Evolutionary conservation across 1,284 basidiomycete genomes (phyloP).

Genomic region (Sporisorium scitamineum): DNA sequence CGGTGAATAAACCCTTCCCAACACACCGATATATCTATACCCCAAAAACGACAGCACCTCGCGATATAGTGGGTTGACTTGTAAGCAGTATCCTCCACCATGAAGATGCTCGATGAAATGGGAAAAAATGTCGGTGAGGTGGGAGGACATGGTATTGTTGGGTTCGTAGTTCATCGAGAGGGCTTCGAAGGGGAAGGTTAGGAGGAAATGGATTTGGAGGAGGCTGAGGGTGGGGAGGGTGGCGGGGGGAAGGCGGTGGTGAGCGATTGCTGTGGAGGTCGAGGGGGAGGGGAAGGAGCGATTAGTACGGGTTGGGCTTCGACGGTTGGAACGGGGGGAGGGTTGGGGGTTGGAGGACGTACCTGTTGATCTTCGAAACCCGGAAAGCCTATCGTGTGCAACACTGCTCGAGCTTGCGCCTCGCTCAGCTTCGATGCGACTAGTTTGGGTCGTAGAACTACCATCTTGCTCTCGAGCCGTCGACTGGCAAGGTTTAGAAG

Average conservation of each 20-base stretch:
- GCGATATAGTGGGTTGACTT: conserved; percentile 36
- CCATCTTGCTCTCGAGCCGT: conserved; percentile 12
- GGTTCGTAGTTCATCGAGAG: conserved; percentile 50
- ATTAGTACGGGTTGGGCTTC: background rate
- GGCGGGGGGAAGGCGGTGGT: conserved; percentile 11
- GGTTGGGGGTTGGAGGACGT: background rate
- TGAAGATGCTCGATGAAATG: conserved; percentile 15
- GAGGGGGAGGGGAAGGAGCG: background rate
- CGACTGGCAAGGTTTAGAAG: background rate
- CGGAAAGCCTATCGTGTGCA: conserved; percentile 27
- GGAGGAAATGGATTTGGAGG: conserved; percentile 40
- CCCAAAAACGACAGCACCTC: conserved; percentile 29
- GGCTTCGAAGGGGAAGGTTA: conserved; percentile 48
- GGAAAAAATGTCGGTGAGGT: conserved; percentile 15
- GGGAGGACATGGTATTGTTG: background rate
- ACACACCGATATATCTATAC: conserved; percentile 22
- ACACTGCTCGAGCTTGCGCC: conserved; percentile 21
- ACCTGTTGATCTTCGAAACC: conserved; percentile 24
- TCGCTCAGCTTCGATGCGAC: conserved; percentile 21
- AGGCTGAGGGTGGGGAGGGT: conserved; percentile 27
- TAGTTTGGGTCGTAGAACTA: conserved; percentile 14
- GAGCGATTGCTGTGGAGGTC: background rate
- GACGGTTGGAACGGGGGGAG: too few species aligned
- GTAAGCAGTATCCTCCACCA: conserved; percentile 52
- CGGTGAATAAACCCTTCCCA: conserved; percentile 29